Conservation (phyloP, 768 basidiomycete genomes). For the Trichaptum fuscoviolaceum region DNA sequence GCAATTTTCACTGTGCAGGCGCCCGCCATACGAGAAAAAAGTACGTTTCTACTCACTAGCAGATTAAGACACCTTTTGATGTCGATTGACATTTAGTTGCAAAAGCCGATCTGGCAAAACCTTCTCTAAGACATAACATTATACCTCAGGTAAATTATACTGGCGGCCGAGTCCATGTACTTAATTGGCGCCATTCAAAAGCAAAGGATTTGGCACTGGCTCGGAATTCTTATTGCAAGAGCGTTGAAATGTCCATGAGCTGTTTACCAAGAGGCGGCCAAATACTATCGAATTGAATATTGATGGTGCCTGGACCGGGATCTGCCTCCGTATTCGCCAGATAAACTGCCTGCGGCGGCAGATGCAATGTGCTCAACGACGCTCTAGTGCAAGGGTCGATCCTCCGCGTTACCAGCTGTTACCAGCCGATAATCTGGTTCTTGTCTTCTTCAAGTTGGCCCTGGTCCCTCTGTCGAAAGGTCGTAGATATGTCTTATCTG, state of each 20-base stretch:
- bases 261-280: neutral
- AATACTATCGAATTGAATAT: neutral
- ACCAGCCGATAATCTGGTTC: neutral
- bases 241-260: neutral
- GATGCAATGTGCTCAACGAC: neutral
- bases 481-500: neutral
- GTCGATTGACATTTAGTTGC: neutral
- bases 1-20: neutral
- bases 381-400: neutral
- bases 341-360: neutral
- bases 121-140: neutral
- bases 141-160: neutral
- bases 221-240: neutral
- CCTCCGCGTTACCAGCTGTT: neutral
- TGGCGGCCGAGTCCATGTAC: neutral
- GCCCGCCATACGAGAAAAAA: neutral
- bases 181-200: neutral
- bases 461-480: neutral
- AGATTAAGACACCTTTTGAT: neutral
- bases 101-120: neutral
- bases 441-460: neutral
- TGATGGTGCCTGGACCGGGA: neutral
- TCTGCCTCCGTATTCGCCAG: neutral
- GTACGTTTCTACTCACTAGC: neutral
- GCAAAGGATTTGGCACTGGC: neutral